Evolutionary conservation across 192 early-diverging fungal genomes (phyloP).

Genomic region (Entrophospora sp.): DNA sequence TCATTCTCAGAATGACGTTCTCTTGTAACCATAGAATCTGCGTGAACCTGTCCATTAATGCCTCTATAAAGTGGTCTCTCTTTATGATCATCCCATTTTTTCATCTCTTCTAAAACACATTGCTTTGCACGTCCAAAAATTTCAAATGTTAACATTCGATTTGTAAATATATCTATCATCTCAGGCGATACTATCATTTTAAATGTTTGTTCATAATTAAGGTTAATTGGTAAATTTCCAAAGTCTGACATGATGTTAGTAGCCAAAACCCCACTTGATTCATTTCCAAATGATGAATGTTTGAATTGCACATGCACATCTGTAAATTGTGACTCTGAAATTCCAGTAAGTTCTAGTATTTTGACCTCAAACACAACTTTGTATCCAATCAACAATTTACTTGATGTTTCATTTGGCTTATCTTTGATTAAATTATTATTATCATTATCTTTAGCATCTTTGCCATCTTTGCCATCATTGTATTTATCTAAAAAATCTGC

Average conservation of each 20-base stretch:
- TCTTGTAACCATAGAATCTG: conserved; percentile 1
- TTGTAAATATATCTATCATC: conserved; percentile 32
- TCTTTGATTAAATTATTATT: not conserved
- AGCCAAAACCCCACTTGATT: conserved; percentile 42
- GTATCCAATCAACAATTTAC: conserved; percentile 37
- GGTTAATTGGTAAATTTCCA: conserved; percentile 35
- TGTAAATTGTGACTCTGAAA: conserved; percentile 50
- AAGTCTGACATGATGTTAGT: conserved; percentile 52
- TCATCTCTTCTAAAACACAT: conserved; percentile 31
- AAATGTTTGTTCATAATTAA: conserved; percentile 44
- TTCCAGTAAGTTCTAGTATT: conserved; percentile 46
- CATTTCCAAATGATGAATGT: conserved; percentile 51
- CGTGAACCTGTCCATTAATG: conserved; percentile 32
- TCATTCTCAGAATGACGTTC: conserved; percentile 49
- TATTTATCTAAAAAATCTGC: conserved; percentile 22
- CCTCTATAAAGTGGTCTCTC: conserved; percentile 32
- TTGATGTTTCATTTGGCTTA: not conserved
- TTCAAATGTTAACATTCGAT: conserved; percentile 38
- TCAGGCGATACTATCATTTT: conserved; percentile 32
- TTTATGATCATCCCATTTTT: conserved; percentile 43
- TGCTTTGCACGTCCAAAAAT: conserved; percentile 38
- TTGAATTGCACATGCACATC: conserved; percentile 70
- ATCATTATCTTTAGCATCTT: too few relatives aligned
- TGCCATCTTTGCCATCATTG: too few relatives aligned
- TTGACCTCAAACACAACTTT: conserved; percentile 55